phyloP scores from a whole-genome alignment of 768 basidiomycete genomes.

The Serendipita indica region DNA sequence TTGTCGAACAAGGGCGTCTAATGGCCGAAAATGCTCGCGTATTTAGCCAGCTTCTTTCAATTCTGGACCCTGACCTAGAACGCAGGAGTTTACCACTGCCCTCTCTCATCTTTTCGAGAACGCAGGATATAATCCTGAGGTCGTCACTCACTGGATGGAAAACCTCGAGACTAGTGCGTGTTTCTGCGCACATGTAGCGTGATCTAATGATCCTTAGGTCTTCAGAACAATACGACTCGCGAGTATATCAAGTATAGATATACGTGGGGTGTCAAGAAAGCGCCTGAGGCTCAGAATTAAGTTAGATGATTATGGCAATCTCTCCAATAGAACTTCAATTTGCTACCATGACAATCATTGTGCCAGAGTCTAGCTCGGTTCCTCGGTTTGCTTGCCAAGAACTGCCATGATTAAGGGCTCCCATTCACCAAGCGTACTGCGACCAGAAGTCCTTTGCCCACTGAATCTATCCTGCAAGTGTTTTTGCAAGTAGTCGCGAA shows the following conservation, averaged over 20 bases:
- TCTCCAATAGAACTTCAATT: no score
- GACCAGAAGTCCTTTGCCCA: not conserved
- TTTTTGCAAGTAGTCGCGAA: conserved; percentile 47
- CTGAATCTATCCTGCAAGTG: conserved; percentile 26
- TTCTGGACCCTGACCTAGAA: not conserved
- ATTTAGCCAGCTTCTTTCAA: not conserved
- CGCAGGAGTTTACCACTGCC: not conserved
- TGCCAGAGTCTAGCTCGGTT: no score
- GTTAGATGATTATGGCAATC: no score
- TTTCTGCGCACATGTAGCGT: not conserved
- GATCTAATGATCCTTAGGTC: not conserved
- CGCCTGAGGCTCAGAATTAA: not conserved
- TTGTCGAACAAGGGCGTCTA: not conserved
- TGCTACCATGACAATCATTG: no score
- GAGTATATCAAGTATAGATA: not conserved
- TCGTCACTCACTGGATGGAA: not conserved
- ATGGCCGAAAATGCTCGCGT: conserved; percentile 1
- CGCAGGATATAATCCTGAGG: not conserved
- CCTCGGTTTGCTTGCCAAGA: not conserved
- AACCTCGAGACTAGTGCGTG: not conserved
- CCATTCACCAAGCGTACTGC: not conserved
- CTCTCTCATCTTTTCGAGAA: not conserved
- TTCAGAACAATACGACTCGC: not conserved
- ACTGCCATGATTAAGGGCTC: not conserved
- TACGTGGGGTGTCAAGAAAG: not conserved